A percentile compares a stretch with the other conserved stretches of the same genome.
phyloP scores from a whole-genome alignment of 805 yeast genomes.

The Wickerhamomyces alni region DNA sequence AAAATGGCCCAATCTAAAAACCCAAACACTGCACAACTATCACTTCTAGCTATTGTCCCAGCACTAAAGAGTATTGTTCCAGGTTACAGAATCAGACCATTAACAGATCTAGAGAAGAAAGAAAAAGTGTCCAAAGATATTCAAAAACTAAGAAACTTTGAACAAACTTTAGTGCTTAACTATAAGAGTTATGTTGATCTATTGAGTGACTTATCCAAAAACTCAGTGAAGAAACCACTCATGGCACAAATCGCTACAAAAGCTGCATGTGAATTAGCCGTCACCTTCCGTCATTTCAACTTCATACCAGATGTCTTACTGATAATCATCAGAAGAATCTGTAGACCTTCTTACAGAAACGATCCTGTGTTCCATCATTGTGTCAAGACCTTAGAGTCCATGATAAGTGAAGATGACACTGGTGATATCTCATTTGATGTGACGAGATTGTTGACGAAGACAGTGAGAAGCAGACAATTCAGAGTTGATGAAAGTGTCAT shows the following conservation, averaged over 20 bases:
- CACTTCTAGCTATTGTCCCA: constrained; percentile 75
- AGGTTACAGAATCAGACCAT: constrained; percentile 76
- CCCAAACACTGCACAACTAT: constrained; percentile 58
- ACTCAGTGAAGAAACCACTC: constrained; percentile 28
- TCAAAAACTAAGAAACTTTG: constrained; percentile 69
- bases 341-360: constrained; percentile 43
- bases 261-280: constrained; percentile 74
- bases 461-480: constrained; percentile 66
- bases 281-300: constrained; percentile 72
- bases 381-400: constrained; percentile 57
- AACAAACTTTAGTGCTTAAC: constrained; percentile 65
- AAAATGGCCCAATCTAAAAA: constrained; percentile 66
- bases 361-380: constrained; percentile 50
- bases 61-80: constrained; percentile 85
- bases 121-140: constrained; percentile 85
- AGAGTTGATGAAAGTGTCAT: constrained; percentile 81
- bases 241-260: constrained; percentile 57
- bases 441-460: constrained; percentile 59
- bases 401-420: constrained; percentile 72
- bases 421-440: constrained; percentile 80
- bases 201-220: constrained; percentile 37
- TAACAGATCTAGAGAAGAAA: constrained; percentile 72
- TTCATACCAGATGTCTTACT: constrained; percentile 69
- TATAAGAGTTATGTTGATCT: constrained; percentile 63
- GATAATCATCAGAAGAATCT: constrained; percentile 61